Evolutionary conservation across 2,329 filamentous ascomycete species (phyloP), one percentile per base, ranked within the genome.

Genomic region (Neophaeococcomyces aloes): DNA sequence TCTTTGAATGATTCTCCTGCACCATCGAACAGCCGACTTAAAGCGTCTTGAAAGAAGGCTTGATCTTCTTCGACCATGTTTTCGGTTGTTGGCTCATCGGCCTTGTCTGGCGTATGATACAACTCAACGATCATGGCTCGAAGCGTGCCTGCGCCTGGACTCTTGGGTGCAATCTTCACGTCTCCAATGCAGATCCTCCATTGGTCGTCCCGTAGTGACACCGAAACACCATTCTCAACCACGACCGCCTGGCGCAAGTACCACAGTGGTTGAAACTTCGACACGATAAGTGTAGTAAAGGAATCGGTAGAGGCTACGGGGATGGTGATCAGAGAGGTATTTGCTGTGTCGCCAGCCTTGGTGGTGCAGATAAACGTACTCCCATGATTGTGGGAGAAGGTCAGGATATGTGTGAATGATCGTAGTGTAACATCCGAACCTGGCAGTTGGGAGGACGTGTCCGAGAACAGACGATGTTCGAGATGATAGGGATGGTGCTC

Each of bases 251-350:
- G 52, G 17, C 52, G 46, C 35, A 45, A 45, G 14, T 47, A 42
- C 53, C 53, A 56, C 29, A 49, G 43, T 23, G 53, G 44, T 42
- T 53, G 49, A n/a, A 56, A 27, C 35, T 53, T 56, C 7, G 46
- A 51, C 6, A 43, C 42, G 13, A 56, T 39, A n/a, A 55, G 45
- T 15, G 49, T 48, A 17, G 49, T 47, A 42, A 55, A 50, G n/a
- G 45, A 29, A 25, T 53, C 52, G 3, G 49, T 32, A 6, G 44
- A 32, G 13, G 45, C 36, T 8, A 48, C 45, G 13, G 52, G 51
- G 31, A 56, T 50, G 15, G 52, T 51, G 19, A 53, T 49, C 14
- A 49, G 23, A 6, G 47, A 44, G 8, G 32, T 35, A 6, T 47
- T 29, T 11, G 33, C 25, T 3, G 38, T 3, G 23, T 44, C 39